Base-by-base conservation (phyloP, 306 rosid species). In the Glycine soja region DNA sequence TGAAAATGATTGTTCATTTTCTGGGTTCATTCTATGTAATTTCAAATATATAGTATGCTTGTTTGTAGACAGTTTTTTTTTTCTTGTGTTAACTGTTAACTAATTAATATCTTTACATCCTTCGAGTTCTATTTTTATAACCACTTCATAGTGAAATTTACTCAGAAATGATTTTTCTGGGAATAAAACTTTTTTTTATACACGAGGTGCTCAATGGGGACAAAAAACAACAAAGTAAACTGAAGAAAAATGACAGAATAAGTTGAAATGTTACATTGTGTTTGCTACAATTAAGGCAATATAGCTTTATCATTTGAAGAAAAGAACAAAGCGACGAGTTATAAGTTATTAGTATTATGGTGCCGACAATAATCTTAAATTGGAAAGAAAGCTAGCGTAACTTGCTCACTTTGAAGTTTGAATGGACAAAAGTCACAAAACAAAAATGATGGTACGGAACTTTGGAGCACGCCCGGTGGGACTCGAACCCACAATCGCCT, bases 401-500 rank as follows among this genome's bases (percentile, higher is more conserved):
- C 1, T 34, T 34, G 36, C 36, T 34, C 36, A 34, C 36, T 34
- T 34, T 34, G 36, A 34, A 34, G 24, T 19, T 19, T 19, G 24
- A 19, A 19, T 34, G 36, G 36, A 34, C 36, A 34, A 3, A 34
- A 34, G 36, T 34, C 36, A 34, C 36, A 34, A 2, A 34, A 34
- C 3, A 2, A 34, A 34, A 34, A 34, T 34, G 3, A 2, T 34
- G 36, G 3, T 34, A 34, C 3, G 1, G 1, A 51, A 51, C 6
- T 4, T 4, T 4, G 4, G 4, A n/a, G 0, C 84, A 82, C 87
- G 78, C 87, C 81, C 83, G 69, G 87, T 78, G 87, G 87, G 81
- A 84, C 84, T 84, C 87, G 87, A 80, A 84, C 84, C 75, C 82
- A 80, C 84, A 87, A 80, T 87, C 87, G 85, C 72, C 52, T 80